phyloP scores from a whole-genome alignment of 371 early-diverging fungal genomes.

The Mortierella sp. region DNA sequence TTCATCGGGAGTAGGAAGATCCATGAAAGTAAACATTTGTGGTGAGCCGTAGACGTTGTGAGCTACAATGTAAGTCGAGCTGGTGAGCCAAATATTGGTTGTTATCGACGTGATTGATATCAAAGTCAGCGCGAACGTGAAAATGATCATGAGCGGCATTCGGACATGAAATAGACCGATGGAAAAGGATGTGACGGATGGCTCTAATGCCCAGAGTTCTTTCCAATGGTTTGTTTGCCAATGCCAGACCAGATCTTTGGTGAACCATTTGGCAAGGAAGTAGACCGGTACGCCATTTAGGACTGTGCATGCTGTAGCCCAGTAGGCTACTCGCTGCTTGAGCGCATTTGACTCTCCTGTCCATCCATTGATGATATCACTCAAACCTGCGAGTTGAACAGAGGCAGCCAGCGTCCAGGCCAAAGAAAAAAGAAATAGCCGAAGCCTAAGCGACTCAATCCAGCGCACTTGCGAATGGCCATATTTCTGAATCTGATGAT shows the following conservation, averaged over 20 bases:
- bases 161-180: not conserved
- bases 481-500: not conserved
- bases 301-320: not conserved
- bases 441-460: not conserved
- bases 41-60: not conserved
- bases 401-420: not conserved
- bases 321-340: not conserved
- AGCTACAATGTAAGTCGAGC: not conserved
- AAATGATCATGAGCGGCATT: conserved; percentile 2
- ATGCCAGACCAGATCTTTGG: conserved; percentile 2
- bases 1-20: not conserved
- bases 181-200: not conserved
- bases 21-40: not conserved
- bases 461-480: not conserved
- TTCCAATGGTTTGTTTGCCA: not conserved
- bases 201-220: not conserved
- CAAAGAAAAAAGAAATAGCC: not conserved
- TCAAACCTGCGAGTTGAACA: not conserved
- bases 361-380: not conserved
- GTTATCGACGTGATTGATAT: not conserved
- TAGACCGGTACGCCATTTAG: not conserved
- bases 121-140: not conserved
- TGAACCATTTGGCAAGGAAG: conserved; percentile 3
- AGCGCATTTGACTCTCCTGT: not conserved
- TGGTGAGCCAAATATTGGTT: not conserved